Evolutionary conservation across 768 basidiomycete species (phyloP).

Genomic region (Cystobasidium onofrii): DNA sequence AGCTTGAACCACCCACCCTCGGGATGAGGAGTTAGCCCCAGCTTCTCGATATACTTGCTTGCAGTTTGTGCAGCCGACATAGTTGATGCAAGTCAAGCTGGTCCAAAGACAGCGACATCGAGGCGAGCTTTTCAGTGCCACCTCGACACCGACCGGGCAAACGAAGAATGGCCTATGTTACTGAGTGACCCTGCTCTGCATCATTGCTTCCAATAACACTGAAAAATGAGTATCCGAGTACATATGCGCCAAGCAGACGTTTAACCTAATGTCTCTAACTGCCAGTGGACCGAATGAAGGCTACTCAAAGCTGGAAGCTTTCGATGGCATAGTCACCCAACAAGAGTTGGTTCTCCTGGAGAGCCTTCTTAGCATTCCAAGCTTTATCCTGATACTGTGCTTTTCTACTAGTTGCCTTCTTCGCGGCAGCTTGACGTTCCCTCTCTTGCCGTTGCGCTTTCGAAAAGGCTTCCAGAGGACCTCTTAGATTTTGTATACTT

Average conservation of each 20-base stretch:
- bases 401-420: not conserved
- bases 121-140: too few relatives aligned
- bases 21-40: not conserved
- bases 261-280: too few relatives aligned
- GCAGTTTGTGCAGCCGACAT: not conserved
- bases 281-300: too few relatives aligned
- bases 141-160: too few relatives aligned
- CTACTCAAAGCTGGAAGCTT: not conserved
- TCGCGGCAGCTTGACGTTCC: not conserved
- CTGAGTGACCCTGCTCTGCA: too few relatives aligned
- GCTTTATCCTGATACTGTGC: not conserved
- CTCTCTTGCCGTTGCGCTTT: not conserved
- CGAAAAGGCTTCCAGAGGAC: not conserved
- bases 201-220: too few relatives aligned
- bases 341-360: not conserved
- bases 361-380: not conserved
- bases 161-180: too few relatives aligned
- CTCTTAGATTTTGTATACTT: not conserved
- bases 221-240: too few relatives aligned
- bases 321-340: conserved; percentile 9
- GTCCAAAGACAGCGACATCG: too few relatives aligned
- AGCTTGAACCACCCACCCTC: conserved; percentile 14
- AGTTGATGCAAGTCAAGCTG: not conserved
- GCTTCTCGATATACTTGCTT: not conserved
- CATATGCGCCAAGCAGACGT: too few relatives aligned